A percentile compares a stretch with the other conserved stretches of the same genome.
phyloP scores from a whole-genome alignment of 2,329 filamentous ascomycete genomes.

The Penicillium vulpinum region DNA sequence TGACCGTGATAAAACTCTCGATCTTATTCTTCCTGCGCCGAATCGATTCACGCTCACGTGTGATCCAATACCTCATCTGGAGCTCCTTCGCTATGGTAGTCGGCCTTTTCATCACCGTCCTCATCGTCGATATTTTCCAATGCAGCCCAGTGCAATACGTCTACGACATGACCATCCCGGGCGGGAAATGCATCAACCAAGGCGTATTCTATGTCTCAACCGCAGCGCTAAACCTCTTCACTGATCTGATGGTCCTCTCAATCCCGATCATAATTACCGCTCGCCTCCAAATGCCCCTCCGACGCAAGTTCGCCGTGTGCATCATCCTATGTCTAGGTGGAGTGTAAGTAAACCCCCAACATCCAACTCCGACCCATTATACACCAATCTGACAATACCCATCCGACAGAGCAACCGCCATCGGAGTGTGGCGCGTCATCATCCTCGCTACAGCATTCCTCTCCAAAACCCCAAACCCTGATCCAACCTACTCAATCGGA shows the following conservation, averaged over 20 bases:
- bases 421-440: constrained; percentile 32
- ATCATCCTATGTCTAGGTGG: constrained; percentile 30
- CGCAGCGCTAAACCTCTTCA: constrained; percentile 31
- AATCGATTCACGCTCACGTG: constrained; percentile 27
- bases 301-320: constrained; percentile 32
- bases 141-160: constrained; percentile 29
- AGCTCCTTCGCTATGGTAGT: constrained; percentile 20
- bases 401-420: constrained; percentile 26
- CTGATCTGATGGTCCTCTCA: constrained; percentile 31
- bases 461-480: constrained; percentile 1
- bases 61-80: constrained; percentile 25
- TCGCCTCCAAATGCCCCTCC: constrained; percentile 29
- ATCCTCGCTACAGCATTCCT: constrained; percentile 27
- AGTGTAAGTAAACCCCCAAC: constrained; percentile 17
- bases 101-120: constrained; percentile 23
- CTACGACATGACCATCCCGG: constrained; percentile 21
- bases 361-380: neutral
- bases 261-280: constrained; percentile 36
- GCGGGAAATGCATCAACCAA: constrained; percentile 31
- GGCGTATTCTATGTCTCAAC: constrained; percentile 30
- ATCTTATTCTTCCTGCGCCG: constrained; percentile 34
- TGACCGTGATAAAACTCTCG: constrained; percentile 33
- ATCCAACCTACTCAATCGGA: constrained; percentile 28
- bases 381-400: neutral
- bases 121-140: constrained; percentile 35